Conservation (phyloP, 805 yeast genomes). For the Ogataea pignaliae region DNA sequence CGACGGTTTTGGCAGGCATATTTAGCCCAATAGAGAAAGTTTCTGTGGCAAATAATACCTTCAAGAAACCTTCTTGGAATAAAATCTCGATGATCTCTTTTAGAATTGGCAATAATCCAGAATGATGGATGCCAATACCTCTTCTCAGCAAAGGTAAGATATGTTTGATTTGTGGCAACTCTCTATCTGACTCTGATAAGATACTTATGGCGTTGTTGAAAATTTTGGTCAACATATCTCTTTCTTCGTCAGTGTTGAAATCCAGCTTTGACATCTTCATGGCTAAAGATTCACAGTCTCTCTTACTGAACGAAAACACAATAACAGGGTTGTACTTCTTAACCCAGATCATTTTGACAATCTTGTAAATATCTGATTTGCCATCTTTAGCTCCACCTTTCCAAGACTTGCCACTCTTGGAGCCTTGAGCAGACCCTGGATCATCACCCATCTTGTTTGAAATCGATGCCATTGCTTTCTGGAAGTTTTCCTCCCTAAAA, state of each 20-base stretch:
- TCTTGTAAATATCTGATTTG: constrained; percentile 86
- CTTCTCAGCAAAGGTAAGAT: constrained; percentile 83
- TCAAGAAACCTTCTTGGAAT: constrained; percentile 93
- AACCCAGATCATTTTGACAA: constrained; percentile 96
- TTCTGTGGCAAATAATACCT: constrained; percentile 95
- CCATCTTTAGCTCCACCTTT: constrained; percentile 74
- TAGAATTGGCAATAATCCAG: constrained; percentile 86
- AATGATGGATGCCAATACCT: constrained; percentile 98
- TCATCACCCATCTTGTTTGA: constrained; percentile 82
- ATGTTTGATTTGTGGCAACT: constrained; percentile 90
- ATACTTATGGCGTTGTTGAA: constrained; percentile 85
- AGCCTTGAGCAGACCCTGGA: constrained; percentile 53
- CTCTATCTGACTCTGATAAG: constrained; percentile 86
- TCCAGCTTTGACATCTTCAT: constrained; percentile 93
- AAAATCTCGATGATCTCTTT: constrained; percentile 94
- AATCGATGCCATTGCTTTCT: constrained; percentile 95
- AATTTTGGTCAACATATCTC: constrained; percentile 84
- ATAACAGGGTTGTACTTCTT: constrained; percentile 96
- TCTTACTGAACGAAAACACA: constrained; percentile 95
- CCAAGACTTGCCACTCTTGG: constrained; percentile 63
- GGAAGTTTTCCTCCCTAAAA: constrained; percentile 96
- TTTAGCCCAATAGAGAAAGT: constrained; percentile 97
- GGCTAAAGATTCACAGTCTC: constrained; percentile 94
- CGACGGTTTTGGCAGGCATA: constrained; percentile 99
- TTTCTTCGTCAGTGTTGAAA: constrained; percentile 90